phyloP scores from a whole-genome alignment of 1,284 basidiomycete species.

The Ustilago trichophora region DNA sequence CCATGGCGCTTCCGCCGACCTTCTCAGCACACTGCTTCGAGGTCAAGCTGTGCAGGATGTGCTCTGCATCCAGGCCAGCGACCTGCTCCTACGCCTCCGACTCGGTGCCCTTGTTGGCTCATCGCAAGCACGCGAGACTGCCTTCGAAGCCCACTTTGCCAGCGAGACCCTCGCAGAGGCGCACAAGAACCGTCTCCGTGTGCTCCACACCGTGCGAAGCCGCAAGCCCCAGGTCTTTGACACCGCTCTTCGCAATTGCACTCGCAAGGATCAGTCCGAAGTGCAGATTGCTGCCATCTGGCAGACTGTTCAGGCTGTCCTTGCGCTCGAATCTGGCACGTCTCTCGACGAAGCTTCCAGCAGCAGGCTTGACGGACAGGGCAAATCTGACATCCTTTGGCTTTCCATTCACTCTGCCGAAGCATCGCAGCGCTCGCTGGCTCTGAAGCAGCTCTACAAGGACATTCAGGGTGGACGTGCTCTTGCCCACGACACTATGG shows the following conservation, averaged over 20 bases:
- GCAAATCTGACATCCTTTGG: slow-evolving; percentile 47
- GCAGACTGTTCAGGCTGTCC: slow-evolving; percentile 46
- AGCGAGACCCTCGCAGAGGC: slow-evolving; percentile 15
- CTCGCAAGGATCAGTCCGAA: slow-evolving; percentile 28
- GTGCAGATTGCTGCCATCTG: slow-evolving; percentile 36
- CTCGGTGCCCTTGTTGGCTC: slow-evolving; percentile 13
- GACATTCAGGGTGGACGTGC: slow-evolving; percentile 32
- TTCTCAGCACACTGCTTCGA: slow-evolving; percentile 35
- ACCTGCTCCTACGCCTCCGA: slow-evolving; percentile 35
- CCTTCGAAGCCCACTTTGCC: slow-evolving; percentile 27
- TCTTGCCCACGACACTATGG: slow-evolving; percentile 46
- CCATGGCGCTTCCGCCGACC: slow-evolving; percentile 18
- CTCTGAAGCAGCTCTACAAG: slow-evolving; percentile 47
- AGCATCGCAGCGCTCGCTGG: slow-evolving; percentile 40
- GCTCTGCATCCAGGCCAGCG: slow-evolving; percentile 18
- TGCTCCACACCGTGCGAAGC: slow-evolving; percentile 46
- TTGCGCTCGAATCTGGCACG: slow-evolving; percentile 45
- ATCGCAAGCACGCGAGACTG: slow-evolving; percentile 22
- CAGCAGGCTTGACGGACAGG: slow-evolving; percentile 16
- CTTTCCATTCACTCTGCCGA: slow-evolving; percentile 58
- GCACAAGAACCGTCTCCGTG: slow-evolving; percentile 38
- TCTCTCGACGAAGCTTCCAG: slow-evolving; percentile 20
- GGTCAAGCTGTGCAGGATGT: slow-evolving; percentile 24
- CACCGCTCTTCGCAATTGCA: slow-evolving; percentile 35
- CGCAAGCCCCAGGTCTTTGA: slow-evolving; percentile 48